Base-by-base conservation (phyloP, 225 moss, liverwort and hornwort species). In the Takakia lepidozioides region DNA sequence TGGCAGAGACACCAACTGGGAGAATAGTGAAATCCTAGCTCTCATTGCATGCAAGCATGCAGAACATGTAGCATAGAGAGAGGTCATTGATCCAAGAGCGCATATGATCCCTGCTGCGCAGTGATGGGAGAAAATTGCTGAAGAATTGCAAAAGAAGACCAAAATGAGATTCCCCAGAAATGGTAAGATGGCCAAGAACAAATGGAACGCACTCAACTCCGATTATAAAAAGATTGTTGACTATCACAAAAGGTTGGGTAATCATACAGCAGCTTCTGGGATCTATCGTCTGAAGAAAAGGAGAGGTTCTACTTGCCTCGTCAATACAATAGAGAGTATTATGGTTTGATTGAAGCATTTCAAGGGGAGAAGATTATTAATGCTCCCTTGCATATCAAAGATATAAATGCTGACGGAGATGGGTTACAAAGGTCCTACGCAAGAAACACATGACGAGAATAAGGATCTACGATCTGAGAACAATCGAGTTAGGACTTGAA, bases 311-410 rank as follows among this genome's bases (percentile, higher is more conserved):
- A 41, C 16, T 41, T 41, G 4, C 41, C 41, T 14, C 13, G 7
- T 15, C 41, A 41, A 6, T 41, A 6, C 41, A 41, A 41, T 19
- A 7, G 16, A 41, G 41, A 41, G 41, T 41, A n/a, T 15, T 41
- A 41, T 16, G 41, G 16, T 41, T 6, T n/a, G 4, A 41, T 41
- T 41, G 41, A 41, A 41, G 41, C 41, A 14, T 41, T 41, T 41
- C 41, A 41, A 41, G 41, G 41, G 3, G 41, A 41, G n/a, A 41
- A 19, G 18, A 4, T 16, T 15, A 41, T 41, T 19, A 15, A 41
- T 14, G 3, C 5, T 14, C 41, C 41, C 13, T 3, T 41, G 8
- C 41, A 41, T 16, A 41, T 41, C 4, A 4, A 16, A 41, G 18
- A 41, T 15, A 4, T 41, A n/a, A 14, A 41, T 15, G 13, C n/a